A percentile compares a stretch with the other conserved stretches of the same genome.
These are phyloP conservation scores for Saccharomycopsis sp. DNA, from an alignment of 805 yeast genomes.

Conservation along the genomic window DNA sequence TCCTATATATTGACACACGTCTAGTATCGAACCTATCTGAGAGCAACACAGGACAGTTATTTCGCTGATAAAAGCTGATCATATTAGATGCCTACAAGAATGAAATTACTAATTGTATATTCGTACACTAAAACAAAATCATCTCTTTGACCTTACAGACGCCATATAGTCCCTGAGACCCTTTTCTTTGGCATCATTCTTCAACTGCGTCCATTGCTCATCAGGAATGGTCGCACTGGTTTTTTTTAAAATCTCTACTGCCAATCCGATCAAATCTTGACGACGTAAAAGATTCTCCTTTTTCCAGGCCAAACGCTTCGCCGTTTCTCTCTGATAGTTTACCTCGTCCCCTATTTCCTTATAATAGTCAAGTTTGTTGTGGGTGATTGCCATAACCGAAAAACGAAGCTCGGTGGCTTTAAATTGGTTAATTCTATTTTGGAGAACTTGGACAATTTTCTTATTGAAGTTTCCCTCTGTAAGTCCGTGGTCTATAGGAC, in stretches of 20 bases:
- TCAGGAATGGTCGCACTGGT: conserved; percentile 33
- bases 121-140: too few species aligned
- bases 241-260: conserved; percentile 39
- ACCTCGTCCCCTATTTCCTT: conserved; percentile 35
- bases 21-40: too few species aligned
- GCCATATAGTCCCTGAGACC: background rate
- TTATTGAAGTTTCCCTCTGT: conserved; percentile 33
- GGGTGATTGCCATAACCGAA: conserved; percentile 46
- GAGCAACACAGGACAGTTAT: too few species aligned
- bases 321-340: conserved; percentile 34
- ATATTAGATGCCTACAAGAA: too few species aligned
- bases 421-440: conserved; percentile 40
- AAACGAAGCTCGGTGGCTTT: conserved; percentile 46
- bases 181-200: background rate
- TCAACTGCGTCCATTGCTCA: conserved; percentile 32
- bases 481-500: conserved; percentile 51
- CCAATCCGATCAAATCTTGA: conserved; percentile 47
- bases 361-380: conserved; percentile 39
- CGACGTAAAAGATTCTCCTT: conserved; percentile 49
- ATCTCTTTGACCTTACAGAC: background rate
- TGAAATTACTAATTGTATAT: too few species aligned
- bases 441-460: conserved; percentile 39
- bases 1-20: too few species aligned
- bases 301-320: conserved; percentile 45
- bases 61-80: too few species aligned